A percentile compares a stretch with the other conserved stretches of the same genome.
phyloP scores from a whole-genome alignment of 2,329 filamentous ascomycete genomes.

The Xylaria sp. region DNA sequence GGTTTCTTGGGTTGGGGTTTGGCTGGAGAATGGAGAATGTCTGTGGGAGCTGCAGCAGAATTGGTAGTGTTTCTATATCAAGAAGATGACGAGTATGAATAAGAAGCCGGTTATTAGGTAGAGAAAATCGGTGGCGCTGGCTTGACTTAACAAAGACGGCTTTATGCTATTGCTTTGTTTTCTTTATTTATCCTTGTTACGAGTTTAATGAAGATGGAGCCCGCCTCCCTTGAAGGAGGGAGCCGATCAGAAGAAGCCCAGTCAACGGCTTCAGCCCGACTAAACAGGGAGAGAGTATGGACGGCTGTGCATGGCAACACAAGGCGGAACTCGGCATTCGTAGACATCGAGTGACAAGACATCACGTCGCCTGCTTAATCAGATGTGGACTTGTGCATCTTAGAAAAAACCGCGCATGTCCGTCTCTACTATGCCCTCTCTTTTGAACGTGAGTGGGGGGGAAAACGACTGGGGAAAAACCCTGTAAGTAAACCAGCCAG shows the following conservation, averaged over 20 bases:
- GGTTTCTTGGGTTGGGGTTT: too few species aligned
- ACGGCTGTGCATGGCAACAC: constrained; percentile 19
- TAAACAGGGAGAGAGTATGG: constrained; percentile 7
- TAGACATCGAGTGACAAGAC: not conserved
- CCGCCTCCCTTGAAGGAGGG: not conserved
- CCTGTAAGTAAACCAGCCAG: not conserved
- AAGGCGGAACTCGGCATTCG: constrained; percentile 21
- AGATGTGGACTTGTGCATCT: not conserved
- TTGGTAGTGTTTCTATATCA: not conserved
- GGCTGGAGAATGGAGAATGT: not conserved
- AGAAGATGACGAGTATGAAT: not conserved
- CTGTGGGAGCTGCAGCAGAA: too few species aligned
- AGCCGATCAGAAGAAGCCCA: not conserved
- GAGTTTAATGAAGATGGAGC: constrained; percentile 5
- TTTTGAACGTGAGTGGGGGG: not conserved
- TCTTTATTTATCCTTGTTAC: constrained; percentile 2
- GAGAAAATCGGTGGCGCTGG: not conserved
- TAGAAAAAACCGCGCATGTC: not conserved
- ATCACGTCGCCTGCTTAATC: not conserved
- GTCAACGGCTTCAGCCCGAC: not conserved
- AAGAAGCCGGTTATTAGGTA: not conserved
- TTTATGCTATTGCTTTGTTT: constrained; percentile 3
- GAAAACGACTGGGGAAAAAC: not conserved
- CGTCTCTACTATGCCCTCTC: not conserved
- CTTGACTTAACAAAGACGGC: not conserved